Evolutionary conservation across 1,139 yeast species (phyloP).

Genomic region (Debaryomyces sp.): DNA sequence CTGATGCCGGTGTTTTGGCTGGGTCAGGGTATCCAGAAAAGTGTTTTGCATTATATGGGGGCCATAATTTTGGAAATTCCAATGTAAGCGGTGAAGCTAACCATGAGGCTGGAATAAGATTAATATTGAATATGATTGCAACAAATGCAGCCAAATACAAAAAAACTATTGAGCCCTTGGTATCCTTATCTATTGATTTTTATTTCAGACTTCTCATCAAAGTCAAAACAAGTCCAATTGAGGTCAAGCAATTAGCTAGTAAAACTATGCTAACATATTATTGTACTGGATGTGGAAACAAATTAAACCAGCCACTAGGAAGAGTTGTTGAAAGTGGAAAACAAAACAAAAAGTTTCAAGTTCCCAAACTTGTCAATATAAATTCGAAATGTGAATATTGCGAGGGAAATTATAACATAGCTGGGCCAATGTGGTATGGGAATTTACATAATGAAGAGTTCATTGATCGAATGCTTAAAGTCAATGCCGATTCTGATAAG

Average conservation of each 20-base stretch:
- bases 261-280: constrained; percentile 78
- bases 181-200: constrained; percentile 86
- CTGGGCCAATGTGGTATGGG: constrained; percentile 98
- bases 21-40: constrained; percentile 97
- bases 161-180: constrained; percentile 80
- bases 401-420: constrained; percentile 68
- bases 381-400: constrained; percentile 69
- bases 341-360: constrained; percentile 35
- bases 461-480: constrained; percentile 59
- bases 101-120: constrained; percentile 89
- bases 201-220: constrained; percentile 84
- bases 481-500: constrained; percentile 50
- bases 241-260: constrained; percentile 74
- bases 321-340: constrained; percentile 45
- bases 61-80: constrained; percentile 68
- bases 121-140: constrained; percentile 76
- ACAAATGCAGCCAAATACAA: constrained; percentile 89
- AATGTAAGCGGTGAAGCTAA: constrained; percentile 77
- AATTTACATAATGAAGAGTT: constrained; percentile 70
- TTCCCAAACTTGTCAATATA: constrained; percentile 44
- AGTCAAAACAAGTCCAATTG: constrained; percentile 74
- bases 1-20: constrained; percentile 93
- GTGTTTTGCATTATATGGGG: constrained; percentile 92
- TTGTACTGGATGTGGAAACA: constrained; percentile 87
- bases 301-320: constrained; percentile 74